Evolutionary conservation across 2,329 filamentous ascomycete species (phyloP), one percentile per base, ranked within the genome.

Genomic region (Colletotrichum melonis): DNA sequence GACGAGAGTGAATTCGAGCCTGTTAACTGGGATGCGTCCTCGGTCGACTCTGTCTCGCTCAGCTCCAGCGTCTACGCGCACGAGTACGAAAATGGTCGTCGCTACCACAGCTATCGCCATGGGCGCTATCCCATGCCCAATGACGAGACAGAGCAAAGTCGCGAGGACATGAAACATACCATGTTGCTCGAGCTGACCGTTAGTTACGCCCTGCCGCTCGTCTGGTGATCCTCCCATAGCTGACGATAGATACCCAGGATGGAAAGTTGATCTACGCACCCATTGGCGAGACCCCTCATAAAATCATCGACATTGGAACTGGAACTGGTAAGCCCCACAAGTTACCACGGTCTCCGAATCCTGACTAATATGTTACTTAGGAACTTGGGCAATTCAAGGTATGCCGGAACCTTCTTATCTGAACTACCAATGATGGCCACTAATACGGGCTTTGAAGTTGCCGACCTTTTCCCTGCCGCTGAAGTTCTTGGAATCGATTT

Each of bases 51-150:
- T 32, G 81, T 78, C 5, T 84, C 78, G 1, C 73, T 83, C 42
- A 76, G 77, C 14, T 81, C 80, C 8, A 83, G 80, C 62, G 77
- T 84, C 26, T 82, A 80, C 74, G 77, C 84, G 70, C 84, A 84
- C 72, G 76, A 80, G 9, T 84, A 82, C 71, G 83, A 85, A 75
- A 84, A 85, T 56, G 82, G 82, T 2, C 78, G 84, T 30, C 55
- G 69, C n/a, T 88, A 87, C 69, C 86, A 87, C 76, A 80, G 81
- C 38, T 87, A 83, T 75, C 81, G 82, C 59, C 78, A 83, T 49
- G 84, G 84, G 46, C 79, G 82, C n/a, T 88, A 87, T 69, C 85
- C 85, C 2, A 78, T 87, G 22, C 85, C 86, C 3, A 87, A 88
- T 68, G 85, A 88, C 74, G 80, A 83, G 38, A 75, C 77, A 9